Conservation (phyloP, 2,329 filamentous ascomycete genomes). For the Aspergillus tanneri region DNA sequence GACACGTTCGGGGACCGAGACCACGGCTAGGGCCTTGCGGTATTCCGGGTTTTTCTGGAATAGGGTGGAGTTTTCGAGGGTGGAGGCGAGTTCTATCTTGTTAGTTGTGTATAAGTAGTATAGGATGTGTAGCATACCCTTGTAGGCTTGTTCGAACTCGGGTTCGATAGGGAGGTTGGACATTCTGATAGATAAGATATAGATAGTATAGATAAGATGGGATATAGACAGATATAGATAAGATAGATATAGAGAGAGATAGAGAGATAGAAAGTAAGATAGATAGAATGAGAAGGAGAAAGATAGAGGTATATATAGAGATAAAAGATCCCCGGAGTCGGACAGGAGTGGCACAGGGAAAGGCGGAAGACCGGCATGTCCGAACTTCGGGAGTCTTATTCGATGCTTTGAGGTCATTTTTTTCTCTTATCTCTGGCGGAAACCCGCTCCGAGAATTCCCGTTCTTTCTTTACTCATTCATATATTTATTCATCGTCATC, state of each 20-base stretch:
- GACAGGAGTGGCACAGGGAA: conserved; percentile 26
- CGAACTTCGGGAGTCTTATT: conserved; percentile 39
- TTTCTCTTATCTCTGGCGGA: conserved; percentile 33
- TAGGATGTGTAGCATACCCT: conserved; percentile 59
- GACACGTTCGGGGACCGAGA: conserved; percentile 87
- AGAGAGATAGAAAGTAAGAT: conserved; percentile 13
- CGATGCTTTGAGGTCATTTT: conserved; percentile 38
- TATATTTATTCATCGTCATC: no score
- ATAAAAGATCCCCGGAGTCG: no score
- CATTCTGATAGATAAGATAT: conserved; percentile 53
- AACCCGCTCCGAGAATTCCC: conserved; percentile 20
- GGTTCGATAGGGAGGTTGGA: conserved; percentile 84
- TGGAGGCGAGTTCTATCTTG: conserved; percentile 78
- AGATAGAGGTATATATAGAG: conserved; percentile 13
- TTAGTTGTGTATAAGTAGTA: neutral
- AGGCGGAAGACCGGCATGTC: conserved; percentile 21
- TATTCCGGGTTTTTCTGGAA: conserved; percentile 95
- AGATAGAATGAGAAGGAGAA: conserved; percentile 5
- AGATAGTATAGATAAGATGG: conserved; percentile 12
- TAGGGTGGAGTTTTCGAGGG: conserved; percentile 88
- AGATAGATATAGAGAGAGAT: conserved; percentile 13
- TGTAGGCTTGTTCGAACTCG: conserved; percentile 98
- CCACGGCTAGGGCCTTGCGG: conserved; percentile 82
- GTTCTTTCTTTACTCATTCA: no score
- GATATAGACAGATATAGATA: no score